phyloP scores from a whole-genome alignment of 495 filamentous ascomycete species.

The Aspergillus taichungensis region DNA sequence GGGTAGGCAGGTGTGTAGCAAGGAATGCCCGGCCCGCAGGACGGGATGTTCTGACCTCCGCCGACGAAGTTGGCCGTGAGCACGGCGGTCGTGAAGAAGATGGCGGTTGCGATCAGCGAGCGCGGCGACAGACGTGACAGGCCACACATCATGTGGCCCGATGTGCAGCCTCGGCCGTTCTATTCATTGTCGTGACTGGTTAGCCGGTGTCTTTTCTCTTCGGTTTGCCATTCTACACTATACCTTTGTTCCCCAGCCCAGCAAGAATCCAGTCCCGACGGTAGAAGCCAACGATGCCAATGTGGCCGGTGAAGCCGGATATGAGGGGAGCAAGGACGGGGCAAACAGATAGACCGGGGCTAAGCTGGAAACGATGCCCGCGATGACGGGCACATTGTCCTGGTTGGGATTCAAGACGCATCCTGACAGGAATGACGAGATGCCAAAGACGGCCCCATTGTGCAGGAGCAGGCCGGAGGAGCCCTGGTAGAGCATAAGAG shows the following conservation, averaged over 20 bases:
- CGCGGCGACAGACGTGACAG: conserved; percentile 43
- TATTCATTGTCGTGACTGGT: conserved; percentile 10
- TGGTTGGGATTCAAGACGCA: conserved; percentile 26
- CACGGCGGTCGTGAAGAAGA: conserved; percentile 47
- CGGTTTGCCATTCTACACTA: not conserved
- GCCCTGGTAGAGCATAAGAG: conserved; percentile 45
- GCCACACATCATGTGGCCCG: conserved; percentile 55
- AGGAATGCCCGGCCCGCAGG: conserved; percentile 26
- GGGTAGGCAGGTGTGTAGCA: conserved; percentile 46
- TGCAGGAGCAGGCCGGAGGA: conserved; percentile 45
- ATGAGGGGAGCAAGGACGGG: conserved; percentile 38
- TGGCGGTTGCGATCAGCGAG: conserved; percentile 42
- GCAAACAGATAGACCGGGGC: conserved; percentile 29
- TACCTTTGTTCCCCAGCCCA: conserved; percentile 52
- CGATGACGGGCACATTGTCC: conserved; percentile 40
- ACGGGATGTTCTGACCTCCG: conserved; percentile 22
- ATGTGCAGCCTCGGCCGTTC: conserved; percentile 49
- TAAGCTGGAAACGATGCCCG: conserved; percentile 38
- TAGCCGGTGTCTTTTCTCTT: conserved; percentile 1
- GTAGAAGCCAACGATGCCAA: conserved; percentile 27
- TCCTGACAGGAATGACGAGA: conserved; percentile 40
- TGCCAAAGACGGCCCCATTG: conserved; percentile 48
- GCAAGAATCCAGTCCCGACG: conserved; percentile 34
- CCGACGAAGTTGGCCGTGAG: conserved; percentile 38
- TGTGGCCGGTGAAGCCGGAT: conserved; percentile 24